Evolutionary conservation across 2,329 filamentous ascomycete species (phyloP).

Genomic region (Penicillium sp.): DNA sequence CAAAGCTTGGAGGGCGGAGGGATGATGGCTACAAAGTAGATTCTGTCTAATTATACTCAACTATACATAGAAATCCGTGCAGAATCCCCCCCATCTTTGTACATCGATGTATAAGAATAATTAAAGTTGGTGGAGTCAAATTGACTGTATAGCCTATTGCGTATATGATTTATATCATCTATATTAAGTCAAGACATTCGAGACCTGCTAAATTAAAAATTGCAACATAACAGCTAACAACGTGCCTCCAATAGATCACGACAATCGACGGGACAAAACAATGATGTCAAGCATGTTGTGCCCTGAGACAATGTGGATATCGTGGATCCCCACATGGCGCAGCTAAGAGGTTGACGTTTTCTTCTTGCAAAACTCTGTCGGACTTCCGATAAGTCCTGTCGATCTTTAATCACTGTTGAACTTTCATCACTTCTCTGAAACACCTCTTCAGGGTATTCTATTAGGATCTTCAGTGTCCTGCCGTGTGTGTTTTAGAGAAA

Average conservation of each 20-base stretch:
- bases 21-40: not conserved
- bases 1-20: not conserved
- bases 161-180: not conserved
- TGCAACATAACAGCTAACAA: not conserved
- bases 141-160: not conserved
- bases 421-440: not conserved
- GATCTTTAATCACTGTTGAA: not conserved
- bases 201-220: not conserved
- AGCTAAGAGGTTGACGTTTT: not conserved
- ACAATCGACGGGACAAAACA: not conserved
- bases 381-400: not conserved
- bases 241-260: not conserved
- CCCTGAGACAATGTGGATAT: slow-evolving; percentile 8
- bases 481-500: not conserved
- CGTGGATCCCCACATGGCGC: not conserved
- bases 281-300: slow-evolving; percentile 1
- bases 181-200: not conserved
- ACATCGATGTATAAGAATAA: not conserved
- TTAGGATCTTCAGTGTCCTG: slow-evolving; percentile 1
- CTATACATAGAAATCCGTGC: not conserved
- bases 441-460: not conserved
- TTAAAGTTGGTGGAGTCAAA: not conserved
- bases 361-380: not conserved
- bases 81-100: too few relatives aligned
- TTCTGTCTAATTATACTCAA: not conserved